A percentile compares a stretch with the other conserved stretches of the same genome.
phyloP scores from a whole-genome alignment of 257 asterid species.

The Oldenlandia corymbosa region DNA sequence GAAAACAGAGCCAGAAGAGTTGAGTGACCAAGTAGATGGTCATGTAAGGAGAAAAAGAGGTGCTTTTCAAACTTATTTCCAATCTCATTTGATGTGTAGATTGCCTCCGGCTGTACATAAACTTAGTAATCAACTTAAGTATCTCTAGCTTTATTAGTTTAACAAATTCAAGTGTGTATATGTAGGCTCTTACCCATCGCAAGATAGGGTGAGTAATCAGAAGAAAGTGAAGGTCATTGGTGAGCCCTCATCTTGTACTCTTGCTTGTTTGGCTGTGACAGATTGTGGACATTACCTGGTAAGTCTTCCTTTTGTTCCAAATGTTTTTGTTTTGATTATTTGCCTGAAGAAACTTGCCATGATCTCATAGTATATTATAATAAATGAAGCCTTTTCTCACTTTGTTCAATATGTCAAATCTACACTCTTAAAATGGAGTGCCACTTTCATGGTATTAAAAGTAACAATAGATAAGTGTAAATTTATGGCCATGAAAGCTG shows the following conservation, averaged over 20 bases:
- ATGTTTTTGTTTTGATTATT: constrained; percentile 7
- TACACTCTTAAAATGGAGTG: background rate
- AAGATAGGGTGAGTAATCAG: background rate
- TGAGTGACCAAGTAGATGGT: background rate
- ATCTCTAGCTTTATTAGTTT: background rate
- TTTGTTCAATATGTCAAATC: background rate
- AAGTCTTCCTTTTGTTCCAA: constrained; percentile 11
- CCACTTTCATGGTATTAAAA: too few species aligned
- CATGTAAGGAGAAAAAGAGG: constrained; percentile 13
- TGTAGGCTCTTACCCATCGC: background rate
- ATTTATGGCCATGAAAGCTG: too few species aligned
- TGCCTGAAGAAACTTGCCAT: background rate
- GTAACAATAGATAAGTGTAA: too few species aligned
- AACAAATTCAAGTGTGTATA: too few species aligned
- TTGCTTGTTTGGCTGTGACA: constrained; percentile 15
- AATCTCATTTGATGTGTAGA: background rate
- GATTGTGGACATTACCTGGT: constrained; percentile 24
- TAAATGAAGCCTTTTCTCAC: background rate
- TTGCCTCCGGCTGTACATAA: background rate
- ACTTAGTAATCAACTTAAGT: background rate
- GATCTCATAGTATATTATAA: background rate
- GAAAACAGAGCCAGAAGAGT: constrained; percentile 7
- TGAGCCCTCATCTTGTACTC: background rate
- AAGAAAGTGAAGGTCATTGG: constrained; percentile 18
- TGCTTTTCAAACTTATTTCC: constrained; percentile 13